Base-by-base conservation (phyloP, 2,329 filamentous ascomycete genomes). In the Alternaria atra region DNA sequence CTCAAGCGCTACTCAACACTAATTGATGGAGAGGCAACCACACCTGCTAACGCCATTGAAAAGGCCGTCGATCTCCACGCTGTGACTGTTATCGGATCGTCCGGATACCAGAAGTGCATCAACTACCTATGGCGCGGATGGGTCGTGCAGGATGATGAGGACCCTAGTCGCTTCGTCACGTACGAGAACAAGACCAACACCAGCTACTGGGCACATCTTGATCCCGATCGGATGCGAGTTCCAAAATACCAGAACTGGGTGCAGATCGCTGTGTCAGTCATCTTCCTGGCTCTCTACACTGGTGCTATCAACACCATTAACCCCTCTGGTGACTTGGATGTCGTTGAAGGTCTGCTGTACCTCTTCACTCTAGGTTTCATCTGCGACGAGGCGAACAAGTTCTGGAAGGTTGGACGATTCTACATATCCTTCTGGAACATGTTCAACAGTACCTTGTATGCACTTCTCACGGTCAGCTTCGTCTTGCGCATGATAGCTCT, bases 401-500 rank as follows among this genome's bases (percentile, higher is more conserved):
- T 97, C 69, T 97, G 92, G 87, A 99, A 99, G 77, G 91, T 97
- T 13, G 95, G 95, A 9, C 87, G 91, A 63, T 91, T 91, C 72
- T 98, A 98, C 73, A 85, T 99, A 56, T 90, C 92, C 20, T 99
- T 99, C 78, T 98, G 95, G 95, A 97, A 97, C 73, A 91, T 91
- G 25, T 97, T 99, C 83, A 99, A 99, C 79, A 86, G 87, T 27
- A 85, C 90, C 0, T 84, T 99, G 0, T 99, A 99, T 78, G 80
- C 86, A 0, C 83, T 98, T 1, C 84, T 99, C 34, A 87, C 89
- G 0, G 86, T 91, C 4, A 97, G 92, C 3, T 90, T 99, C 65
- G 81, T 91, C 42, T 82, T 94, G 37, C 90, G 95, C 34, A 86
- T 97, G 69, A 84, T 96, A 48, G 94, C 93, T 2, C 83, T 97